Conservation (phyloP, 352 stramenopile genomes). For the Saprolegnia diclina region DNA sequence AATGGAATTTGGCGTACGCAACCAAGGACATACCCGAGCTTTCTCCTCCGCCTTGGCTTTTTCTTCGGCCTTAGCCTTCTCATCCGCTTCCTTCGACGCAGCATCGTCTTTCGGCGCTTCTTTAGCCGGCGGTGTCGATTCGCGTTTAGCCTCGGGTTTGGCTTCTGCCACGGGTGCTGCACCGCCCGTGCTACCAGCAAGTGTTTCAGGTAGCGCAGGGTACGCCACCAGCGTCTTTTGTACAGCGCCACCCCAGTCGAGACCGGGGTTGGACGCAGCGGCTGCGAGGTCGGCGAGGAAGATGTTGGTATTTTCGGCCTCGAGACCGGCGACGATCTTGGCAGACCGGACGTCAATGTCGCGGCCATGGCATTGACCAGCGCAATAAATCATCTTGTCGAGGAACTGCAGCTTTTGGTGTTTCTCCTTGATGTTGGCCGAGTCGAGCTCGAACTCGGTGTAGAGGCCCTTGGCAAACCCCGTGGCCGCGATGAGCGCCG, state of each 20-base stretch:
- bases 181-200: conserved; percentile 22
- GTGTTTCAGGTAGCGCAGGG: conserved; percentile 57
- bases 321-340: conserved; percentile 82
- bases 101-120: conserved; percentile 38
- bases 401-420: conserved; percentile 79
- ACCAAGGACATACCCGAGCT: neutral
- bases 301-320: conserved; percentile 81
- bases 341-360: conserved; percentile 67
- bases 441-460: conserved; percentile 70
- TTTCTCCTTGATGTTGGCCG: conserved; percentile 82
- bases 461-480: conserved; percentile 85
- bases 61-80: conserved; percentile 35
- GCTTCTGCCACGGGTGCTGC: conserved; percentile 30
- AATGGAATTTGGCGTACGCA: neutral
- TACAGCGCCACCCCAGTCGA: conserved; percentile 64
- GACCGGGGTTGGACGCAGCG: conserved; percentile 46
- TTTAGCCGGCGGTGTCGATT: conserved; percentile 34
- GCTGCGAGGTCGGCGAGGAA: conserved; percentile 65
- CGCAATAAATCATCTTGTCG: conserved; percentile 83
- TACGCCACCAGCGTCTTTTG: conserved; percentile 57
- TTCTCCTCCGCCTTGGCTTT: conserved; percentile 33
- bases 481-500: conserved; percentile 73
- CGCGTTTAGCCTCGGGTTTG: conserved; percentile 26
- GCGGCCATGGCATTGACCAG: conserved; percentile 51
- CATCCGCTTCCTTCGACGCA: conserved; percentile 38